Conservation (phyloP, 441 rosid genomes). For the Lepidium campestre region DNA sequence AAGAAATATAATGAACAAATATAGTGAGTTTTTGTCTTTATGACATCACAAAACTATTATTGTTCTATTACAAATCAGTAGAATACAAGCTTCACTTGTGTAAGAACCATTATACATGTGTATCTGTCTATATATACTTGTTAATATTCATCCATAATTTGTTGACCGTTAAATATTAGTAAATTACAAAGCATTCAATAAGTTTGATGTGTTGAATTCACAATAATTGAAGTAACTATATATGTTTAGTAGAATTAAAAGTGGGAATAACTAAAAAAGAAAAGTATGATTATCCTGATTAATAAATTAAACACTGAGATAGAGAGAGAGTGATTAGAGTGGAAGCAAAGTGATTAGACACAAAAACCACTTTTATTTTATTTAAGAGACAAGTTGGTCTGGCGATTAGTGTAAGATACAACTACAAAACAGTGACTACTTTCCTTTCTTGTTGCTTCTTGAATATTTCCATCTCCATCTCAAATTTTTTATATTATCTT, state of each 20-base stretch:
- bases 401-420: slow-evolving; percentile 4
- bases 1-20: not conserved
- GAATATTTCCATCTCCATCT: not conserved
- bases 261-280: not conserved
- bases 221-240: not conserved
- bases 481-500: not conserved
- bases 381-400: slow-evolving; percentile 22
- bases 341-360: slow-evolving; percentile 29
- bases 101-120: not conserved
- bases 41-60: not conserved
- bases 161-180: not conserved
- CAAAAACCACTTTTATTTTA: slow-evolving; percentile 4
- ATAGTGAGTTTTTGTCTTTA: not conserved
- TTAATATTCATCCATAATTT: not conserved
- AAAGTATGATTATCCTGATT: slow-evolving; percentile 2
- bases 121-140: not conserved
- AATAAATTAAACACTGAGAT: not conserved
- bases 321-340: slow-evolving; percentile 21
- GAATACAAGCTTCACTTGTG: not conserved
- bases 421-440: slow-evolving; percentile 14
- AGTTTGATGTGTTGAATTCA: not conserved
- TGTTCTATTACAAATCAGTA: not conserved
- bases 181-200: not conserved
- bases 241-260: not conserved
- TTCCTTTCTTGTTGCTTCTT: slow-evolving; percentile 27